phyloP scores from a whole-genome alignment of 495 filamentous ascomycete genomes.

The Talaromyces ruber region DNA sequence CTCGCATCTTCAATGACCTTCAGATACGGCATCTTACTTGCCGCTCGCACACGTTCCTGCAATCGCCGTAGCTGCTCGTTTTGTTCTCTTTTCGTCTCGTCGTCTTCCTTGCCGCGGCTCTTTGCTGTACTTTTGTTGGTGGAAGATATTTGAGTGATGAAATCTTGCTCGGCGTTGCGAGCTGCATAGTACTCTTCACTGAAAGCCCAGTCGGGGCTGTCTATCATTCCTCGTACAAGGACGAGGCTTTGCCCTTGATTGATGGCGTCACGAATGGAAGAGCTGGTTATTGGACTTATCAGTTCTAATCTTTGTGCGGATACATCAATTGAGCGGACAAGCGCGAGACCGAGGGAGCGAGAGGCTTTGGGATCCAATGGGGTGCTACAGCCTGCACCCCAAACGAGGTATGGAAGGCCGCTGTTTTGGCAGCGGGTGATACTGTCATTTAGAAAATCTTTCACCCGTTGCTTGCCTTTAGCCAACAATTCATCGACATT shows the following conservation, averaged over 20 bases:
- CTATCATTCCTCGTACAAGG: slow-evolving; percentile 44
- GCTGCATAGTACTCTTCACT: slow-evolving; percentile 37
- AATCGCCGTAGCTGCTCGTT: slow-evolving; percentile 16
- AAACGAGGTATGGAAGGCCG: slow-evolving; percentile 34
- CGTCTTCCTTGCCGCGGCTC: slow-evolving; percentile 5
- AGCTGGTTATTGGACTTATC: slow-evolving; percentile 36
- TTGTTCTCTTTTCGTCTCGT: slow-evolving; percentile 11
- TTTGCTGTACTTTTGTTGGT: slow-evolving; percentile 16
- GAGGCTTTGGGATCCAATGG: slow-evolving; percentile 35
- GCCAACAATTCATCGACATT: not conserved
- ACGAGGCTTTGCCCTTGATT: slow-evolving; percentile 32
- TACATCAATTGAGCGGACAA: slow-evolving; percentile 39
- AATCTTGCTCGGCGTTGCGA: slow-evolving; percentile 26
- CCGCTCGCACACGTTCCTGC: slow-evolving; percentile 26
- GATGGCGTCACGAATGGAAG: slow-evolving; percentile 20
- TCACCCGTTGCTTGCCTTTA: not conserved
- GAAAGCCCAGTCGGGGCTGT: slow-evolving; percentile 43
- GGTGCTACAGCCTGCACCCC: slow-evolving; percentile 26
- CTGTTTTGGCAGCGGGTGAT: slow-evolving; percentile 26
- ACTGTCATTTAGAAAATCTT: slow-evolving; percentile 9
- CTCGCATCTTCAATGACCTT: slow-evolving; percentile 34
- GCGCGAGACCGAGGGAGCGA: slow-evolving; percentile 41
- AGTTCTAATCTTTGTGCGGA: slow-evolving; percentile 32
- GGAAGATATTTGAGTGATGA: slow-evolving; percentile 16
- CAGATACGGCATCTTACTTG: slow-evolving; percentile 39